Percentiles rank a stretch among this genome's conserved stretches.
These are phyloP conservation scores for Xylogone sp. DNA, from an alignment of 2,329 filamentous ascomycete genomes.

Conservation along the genomic window DNA sequence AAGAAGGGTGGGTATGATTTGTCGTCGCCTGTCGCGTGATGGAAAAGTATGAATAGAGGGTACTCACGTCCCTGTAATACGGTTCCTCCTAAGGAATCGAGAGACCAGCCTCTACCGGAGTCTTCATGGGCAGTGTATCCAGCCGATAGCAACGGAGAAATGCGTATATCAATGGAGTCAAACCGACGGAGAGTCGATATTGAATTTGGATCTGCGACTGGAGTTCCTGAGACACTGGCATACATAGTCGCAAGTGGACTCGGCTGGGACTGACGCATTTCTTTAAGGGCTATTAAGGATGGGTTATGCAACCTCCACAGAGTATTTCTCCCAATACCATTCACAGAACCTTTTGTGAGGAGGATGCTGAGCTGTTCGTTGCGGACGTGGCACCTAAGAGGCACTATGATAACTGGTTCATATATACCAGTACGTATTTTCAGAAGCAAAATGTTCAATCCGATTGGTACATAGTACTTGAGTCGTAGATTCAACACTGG, in stretches of 20 bases:
- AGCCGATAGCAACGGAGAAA: not conserved
- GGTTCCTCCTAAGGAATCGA: not conserved
- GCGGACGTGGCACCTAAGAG: not conserved
- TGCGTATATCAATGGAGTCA: not conserved
- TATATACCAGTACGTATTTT: not conserved
- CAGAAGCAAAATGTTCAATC: no score
- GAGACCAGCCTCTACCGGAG: not conserved
- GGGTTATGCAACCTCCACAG: not conserved
- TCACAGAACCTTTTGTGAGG: not conserved
- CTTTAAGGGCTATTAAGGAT: not conserved
- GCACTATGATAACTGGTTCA: not conserved
- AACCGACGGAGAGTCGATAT: not conserved
- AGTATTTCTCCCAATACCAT: not conserved
- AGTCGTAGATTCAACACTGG: no score
- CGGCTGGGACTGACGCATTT: not conserved
- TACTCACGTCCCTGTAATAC: not conserved
- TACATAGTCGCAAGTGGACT: not conserved
- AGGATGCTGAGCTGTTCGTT: not conserved
- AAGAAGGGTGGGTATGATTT: not conserved
- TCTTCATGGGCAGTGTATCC: not conserved
- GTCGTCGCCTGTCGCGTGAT: not conserved
- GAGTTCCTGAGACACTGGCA: not conserved
- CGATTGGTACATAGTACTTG: no score
- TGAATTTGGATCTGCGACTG: not conserved
- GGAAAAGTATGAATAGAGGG: not conserved